Percentiles rank a stretch among this genome's conserved stretches.
Evolutionary conservation across 2,329 filamentous ascomycete species (phyloP).

Genomic region (Neoarthrinium moseri): DNA sequence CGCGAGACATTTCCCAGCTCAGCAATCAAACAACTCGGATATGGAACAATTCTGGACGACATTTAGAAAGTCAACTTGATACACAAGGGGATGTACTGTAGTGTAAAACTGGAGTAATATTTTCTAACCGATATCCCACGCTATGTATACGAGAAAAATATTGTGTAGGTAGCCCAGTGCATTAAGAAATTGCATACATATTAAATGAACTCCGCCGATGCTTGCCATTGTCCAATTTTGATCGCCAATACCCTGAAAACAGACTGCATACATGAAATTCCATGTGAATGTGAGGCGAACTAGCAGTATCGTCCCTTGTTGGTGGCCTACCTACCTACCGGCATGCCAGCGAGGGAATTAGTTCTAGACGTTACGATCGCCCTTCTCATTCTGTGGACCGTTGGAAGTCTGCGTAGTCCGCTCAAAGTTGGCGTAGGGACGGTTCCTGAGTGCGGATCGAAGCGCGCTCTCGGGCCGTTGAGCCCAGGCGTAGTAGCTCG

Average conservation of each 20-base stretch:
- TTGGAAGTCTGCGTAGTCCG: neutral
- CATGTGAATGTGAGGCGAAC: too few relatives aligned
- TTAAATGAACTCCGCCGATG: neutral
- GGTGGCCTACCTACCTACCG: neutral
- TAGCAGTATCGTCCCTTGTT: neutral
- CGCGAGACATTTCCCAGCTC: too few relatives aligned
- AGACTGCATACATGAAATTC: neutral
- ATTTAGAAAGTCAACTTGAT: too few relatives aligned
- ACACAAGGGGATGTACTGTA: too few relatives aligned
- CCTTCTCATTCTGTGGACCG: neutral
- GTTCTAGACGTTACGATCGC: neutral
- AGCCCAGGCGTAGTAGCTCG: constrained; percentile 25
- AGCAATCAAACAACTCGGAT: too few relatives aligned
- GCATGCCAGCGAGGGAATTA: too few relatives aligned
- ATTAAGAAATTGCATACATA: neutral
- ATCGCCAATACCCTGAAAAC: neutral
- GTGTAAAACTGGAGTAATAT: too few relatives aligned
- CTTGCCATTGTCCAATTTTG: neutral
- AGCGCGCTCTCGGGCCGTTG: constrained; percentile 25
- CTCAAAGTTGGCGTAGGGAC: constrained; percentile 17
- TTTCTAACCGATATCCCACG: too few relatives aligned
- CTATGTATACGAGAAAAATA: neutral
- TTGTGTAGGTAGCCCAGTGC: neutral
- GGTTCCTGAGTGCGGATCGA: constrained; percentile 22
- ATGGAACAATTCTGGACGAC: too few relatives aligned